These are phyloP conservation scores for Fusarium begoniae DNA, from an alignment of 2,329 filamentous ascomycete genomes.

Conservation along the genomic window DNA sequence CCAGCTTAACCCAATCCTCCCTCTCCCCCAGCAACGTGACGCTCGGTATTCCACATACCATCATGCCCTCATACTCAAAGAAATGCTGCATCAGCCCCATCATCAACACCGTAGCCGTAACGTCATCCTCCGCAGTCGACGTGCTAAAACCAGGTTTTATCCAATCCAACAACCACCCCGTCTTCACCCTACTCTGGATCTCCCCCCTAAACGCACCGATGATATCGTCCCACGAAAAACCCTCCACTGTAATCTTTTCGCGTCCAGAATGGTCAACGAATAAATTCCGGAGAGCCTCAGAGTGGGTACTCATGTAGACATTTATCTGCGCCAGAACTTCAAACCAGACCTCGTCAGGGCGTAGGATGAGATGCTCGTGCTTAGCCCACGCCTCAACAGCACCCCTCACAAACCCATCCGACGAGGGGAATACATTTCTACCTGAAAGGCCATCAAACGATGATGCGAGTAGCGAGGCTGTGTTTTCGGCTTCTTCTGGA, in stretches of 20 bases:
- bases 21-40: slow-evolving; percentile 53
- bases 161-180: slow-evolving; percentile 53
- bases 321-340: slow-evolving; percentile 62
- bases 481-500: slow-evolving; percentile 45
- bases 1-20: slow-evolving; percentile 53
- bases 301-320: slow-evolving; percentile 58
- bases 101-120: slow-evolving; percentile 55
- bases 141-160: slow-evolving; percentile 56
- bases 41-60: slow-evolving; percentile 55
- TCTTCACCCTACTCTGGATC: slow-evolving; percentile 52
- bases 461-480: slow-evolving; percentile 43
- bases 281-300: slow-evolving; percentile 54
- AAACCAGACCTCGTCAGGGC: slow-evolving; percentile 66
- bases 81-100: slow-evolving; percentile 56
- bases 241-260: slow-evolving; percentile 50
- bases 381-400: slow-evolving; percentile 59
- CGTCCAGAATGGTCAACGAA: slow-evolving; percentile 58
- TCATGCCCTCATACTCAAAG: slow-evolving; percentile 48
- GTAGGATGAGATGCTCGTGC: slow-evolving; percentile 59
- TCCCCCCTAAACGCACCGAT: slow-evolving; percentile 49
- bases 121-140: slow-evolving; percentile 48
- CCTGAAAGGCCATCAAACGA: slow-evolving; percentile 36
- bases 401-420: slow-evolving; percentile 54
- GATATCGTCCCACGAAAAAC: slow-evolving; percentile 39
- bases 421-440: slow-evolving; percentile 43